Conservation (phyloP, 1,284 basidiomycete genomes). For the Rhodotorula mucilaginosa region DNA sequence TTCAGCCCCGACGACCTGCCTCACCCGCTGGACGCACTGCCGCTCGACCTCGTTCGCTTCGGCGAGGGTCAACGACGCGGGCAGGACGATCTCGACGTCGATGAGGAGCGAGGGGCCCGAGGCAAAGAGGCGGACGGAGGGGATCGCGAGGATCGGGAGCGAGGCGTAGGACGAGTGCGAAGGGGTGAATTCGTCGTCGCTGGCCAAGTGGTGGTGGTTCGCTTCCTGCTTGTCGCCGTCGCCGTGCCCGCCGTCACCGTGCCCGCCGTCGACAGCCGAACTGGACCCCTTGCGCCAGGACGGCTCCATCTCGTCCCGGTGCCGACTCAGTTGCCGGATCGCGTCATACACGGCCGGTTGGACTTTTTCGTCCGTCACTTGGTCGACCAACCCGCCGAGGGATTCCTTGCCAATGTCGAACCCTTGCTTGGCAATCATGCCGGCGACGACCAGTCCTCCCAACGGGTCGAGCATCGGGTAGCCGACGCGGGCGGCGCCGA, state of each 20-base stretch:
- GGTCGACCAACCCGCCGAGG: constrained; percentile 49
- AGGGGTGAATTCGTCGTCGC: not conserved
- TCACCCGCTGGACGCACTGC: constrained; percentile 6
- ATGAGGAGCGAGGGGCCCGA: constrained; percentile 35
- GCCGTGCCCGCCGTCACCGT: not conserved
- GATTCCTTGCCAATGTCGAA: constrained; percentile 67
- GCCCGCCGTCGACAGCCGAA: not conserved
- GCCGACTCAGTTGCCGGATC: constrained; percentile 1
- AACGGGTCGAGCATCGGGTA: constrained; percentile 84
- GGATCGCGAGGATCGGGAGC: constrained; percentile 36
- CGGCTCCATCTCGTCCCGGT: not conserved
- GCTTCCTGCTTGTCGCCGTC: not conserved
- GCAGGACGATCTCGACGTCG: constrained; percentile 32
- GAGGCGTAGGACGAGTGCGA: not conserved
- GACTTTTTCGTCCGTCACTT: constrained; percentile 3
- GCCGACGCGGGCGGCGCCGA: constrained; percentile 79
- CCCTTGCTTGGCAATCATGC: constrained; percentile 87
- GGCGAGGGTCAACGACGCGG: constrained; percentile 13
- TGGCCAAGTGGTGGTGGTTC: no score
- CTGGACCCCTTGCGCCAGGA: not conserved
- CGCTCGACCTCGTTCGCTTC: constrained; percentile 20
- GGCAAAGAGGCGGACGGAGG: constrained; percentile 32
- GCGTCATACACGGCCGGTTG: constrained; percentile 4
- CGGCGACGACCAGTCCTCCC: constrained; percentile 84
- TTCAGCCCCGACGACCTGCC: constrained; percentile 16